Percentiles rank a stretch among this genome's conserved stretches.
phyloP scores from a whole-genome alignment of 306 rosid genomes.

The Cicer chorassanicum region DNA sequence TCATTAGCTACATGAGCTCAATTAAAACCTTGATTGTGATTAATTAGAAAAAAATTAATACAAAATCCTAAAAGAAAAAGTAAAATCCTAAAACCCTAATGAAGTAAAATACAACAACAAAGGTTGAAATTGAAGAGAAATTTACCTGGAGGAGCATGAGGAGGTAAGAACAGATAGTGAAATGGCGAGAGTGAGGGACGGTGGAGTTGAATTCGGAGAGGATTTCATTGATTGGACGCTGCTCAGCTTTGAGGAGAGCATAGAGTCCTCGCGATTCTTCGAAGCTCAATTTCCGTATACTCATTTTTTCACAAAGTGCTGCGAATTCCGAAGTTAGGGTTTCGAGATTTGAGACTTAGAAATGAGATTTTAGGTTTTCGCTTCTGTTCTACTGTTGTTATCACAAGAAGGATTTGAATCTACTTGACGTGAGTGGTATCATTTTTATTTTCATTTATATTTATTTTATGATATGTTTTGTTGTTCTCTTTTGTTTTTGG shows the following conservation, averaged over 20 bases:
- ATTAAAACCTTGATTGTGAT: not conserved
- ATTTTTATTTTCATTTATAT: not conserved
- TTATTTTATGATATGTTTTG: not conserved
- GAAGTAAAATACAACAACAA: not conserved
- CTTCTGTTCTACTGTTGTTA: not conserved
- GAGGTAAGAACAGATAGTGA: conserved; percentile 71
- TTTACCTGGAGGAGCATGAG: conserved; percentile 69
- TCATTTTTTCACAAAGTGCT: conserved; percentile 36
- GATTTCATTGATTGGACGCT: conserved; percentile 69
- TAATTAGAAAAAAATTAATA: too few species aligned
- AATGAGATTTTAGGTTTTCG: conserved; percentile 26
- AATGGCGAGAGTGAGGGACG: conserved; percentile 60
- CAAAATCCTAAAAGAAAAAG: not conserved
- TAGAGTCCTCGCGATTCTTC: conserved; percentile 68
- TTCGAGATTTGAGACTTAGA: conserved; percentile 22
- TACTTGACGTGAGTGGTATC: not conserved
- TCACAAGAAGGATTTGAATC: conserved; percentile 8
- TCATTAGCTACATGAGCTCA: too few species aligned
- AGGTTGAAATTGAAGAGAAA: not conserved
- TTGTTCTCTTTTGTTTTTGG: too few species aligned
- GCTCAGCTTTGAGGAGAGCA: conserved; percentile 61
- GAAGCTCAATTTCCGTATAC: conserved; percentile 55
- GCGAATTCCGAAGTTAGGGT: conserved; percentile 22
- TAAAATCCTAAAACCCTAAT: conserved; percentile 42
- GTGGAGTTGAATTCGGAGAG: conserved; percentile 65